Evolutionary conservation across 495 filamentous ascomycete species (phyloP).

Genomic region (Penicillium verhagenii): DNA sequence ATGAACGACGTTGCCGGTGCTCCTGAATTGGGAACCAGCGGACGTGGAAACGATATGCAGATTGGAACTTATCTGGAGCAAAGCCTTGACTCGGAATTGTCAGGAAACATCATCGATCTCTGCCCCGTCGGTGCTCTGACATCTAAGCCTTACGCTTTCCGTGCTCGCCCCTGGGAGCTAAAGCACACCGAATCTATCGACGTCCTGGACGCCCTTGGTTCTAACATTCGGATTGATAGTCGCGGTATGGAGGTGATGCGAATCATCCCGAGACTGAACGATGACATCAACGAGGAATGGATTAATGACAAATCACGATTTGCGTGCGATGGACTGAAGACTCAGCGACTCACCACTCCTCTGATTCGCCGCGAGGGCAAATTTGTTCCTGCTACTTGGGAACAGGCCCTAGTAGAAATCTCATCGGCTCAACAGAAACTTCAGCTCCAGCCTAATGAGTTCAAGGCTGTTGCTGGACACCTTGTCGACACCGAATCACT

Average conservation of each 20-base stretch:
- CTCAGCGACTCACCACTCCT: slow-evolving; percentile 88
- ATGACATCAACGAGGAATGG: slow-evolving; percentile 99
- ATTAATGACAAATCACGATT: slow-evolving; percentile 98
- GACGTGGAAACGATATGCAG: slow-evolving; percentile 94
- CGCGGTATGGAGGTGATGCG: slow-evolving; percentile 97
- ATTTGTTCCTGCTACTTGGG: slow-evolving; percentile 90
- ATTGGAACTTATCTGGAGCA: slow-evolving; percentile 97
- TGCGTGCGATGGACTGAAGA: slow-evolving; percentile 95
- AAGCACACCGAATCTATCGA: slow-evolving; percentile 92
- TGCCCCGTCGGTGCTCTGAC: slow-evolving; percentile 96
- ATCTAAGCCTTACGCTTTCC: slow-evolving; percentile 97
- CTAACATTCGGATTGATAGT: slow-evolving; percentile 89
- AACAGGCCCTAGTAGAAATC: slow-evolving; percentile 87
- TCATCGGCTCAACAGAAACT: slow-evolving; percentile 70
- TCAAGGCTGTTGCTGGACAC: slow-evolving; percentile 91
- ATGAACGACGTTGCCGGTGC: slow-evolving; percentile 96
- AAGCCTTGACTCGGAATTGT: slow-evolving; percentile 88
- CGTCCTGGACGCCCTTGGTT: slow-evolving; percentile 88
- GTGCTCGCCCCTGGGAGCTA: slow-evolving; percentile 93
- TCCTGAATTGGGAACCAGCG: slow-evolving; percentile 88
- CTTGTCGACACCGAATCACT: slow-evolving; percentile 88
- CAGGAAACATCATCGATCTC: slow-evolving; percentile 95
- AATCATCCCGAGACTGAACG: slow-evolving; percentile 85
- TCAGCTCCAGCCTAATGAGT: slow-evolving; percentile 81
- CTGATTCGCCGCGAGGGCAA: slow-evolving; percentile 83